phyloP scores from a whole-genome alignment of 1,284 basidiomycete genomes.

The Schizophyllum amplum region DNA sequence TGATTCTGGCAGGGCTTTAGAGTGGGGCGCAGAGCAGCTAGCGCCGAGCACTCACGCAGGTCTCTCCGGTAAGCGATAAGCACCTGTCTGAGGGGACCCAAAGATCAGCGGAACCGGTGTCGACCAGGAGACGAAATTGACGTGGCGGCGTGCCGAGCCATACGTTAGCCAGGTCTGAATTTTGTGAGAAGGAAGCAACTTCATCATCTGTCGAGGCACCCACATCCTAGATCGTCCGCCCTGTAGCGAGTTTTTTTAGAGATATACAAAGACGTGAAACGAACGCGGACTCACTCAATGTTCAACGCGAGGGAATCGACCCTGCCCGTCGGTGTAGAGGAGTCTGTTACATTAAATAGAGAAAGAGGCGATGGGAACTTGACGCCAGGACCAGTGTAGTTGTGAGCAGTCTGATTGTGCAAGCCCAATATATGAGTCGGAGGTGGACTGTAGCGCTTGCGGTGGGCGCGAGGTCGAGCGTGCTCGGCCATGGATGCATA shows the following conservation, averaged over 20 bases:
- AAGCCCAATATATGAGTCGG: background rate
- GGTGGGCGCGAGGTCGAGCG: background rate
- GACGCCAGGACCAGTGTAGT: background rate
- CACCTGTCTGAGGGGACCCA: slow-evolving; percentile 14
- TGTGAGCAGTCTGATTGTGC: background rate
- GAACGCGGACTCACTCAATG: background rate
- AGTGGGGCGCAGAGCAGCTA: no score
- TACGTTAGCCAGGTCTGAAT: slow-evolving; percentile 10
- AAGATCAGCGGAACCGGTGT: slow-evolving; percentile 12
- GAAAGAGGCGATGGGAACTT: background rate
- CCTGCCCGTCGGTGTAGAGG: background rate
- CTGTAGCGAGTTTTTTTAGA: background rate
- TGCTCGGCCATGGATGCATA: background rate
- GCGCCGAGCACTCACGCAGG: slow-evolving; percentile 20
- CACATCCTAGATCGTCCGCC: background rate
- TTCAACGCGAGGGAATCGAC: background rate
- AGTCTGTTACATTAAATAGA: background rate
- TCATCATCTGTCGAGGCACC: background rate
- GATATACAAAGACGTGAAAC: background rate
- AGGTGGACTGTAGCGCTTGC: background rate
- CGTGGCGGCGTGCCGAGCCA: slow-evolving; percentile 22
- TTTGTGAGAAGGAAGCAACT: background rate
- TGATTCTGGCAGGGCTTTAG: slow-evolving; percentile 53
- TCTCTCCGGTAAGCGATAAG: slow-evolving; percentile 15
- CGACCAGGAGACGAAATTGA: slow-evolving; percentile 19